Conservation (phyloP, 1,139 yeast genomes). For the Trichomonascaceae sp. region DNA sequence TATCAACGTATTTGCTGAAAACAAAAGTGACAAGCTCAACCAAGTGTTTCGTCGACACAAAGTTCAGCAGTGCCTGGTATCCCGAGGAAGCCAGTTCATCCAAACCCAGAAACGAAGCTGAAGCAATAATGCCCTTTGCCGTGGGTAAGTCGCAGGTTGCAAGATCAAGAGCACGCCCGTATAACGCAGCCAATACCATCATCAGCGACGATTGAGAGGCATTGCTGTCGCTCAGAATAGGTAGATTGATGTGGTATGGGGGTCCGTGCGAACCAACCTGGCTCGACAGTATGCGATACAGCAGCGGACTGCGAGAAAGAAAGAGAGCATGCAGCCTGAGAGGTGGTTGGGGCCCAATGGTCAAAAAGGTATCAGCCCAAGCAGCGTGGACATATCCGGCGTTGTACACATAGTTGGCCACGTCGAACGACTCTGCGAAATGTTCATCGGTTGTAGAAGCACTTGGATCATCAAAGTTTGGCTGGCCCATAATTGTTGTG, state of each 20-base stretch:
- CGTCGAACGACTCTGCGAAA: conserved; percentile 13
- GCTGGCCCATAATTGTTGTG: conserved; percentile 1
- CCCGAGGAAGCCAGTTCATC: conserved; percentile 19
- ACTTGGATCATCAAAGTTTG: conserved; percentile 1
- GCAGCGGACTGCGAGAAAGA: conserved; percentile 23
- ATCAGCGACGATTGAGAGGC: conserved; percentile 28
- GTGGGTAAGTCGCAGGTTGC: conserved; percentile 13
- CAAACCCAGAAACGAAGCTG: conserved; percentile 21
- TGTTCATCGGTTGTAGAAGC: neutral
- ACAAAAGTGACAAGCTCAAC: conserved; percentile 17
- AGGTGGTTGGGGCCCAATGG: conserved; percentile 18
- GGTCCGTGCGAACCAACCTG: conserved; percentile 18
- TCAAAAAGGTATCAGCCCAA: conserved; percentile 25
- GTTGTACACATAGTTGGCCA: conserved; percentile 21
- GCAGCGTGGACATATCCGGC: conserved; percentile 26
- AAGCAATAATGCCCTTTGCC: conserved; percentile 21
- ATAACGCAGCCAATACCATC: conserved; percentile 24
- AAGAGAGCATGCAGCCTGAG: conserved; percentile 24
- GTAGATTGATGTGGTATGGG: conserved; percentile 40
- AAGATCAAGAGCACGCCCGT: conserved; percentile 21
- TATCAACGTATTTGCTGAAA: no score
- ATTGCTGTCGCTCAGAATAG: conserved; percentile 40
- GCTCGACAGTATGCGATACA: conserved; percentile 18
- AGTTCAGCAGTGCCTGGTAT: conserved; percentile 13
- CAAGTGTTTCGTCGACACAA: conserved; percentile 14